These are phyloP conservation scores for Nevesoporus exiguus DNA, from an alignment of 768 basidiomycete species.

Conservation along the genomic window DNA sequence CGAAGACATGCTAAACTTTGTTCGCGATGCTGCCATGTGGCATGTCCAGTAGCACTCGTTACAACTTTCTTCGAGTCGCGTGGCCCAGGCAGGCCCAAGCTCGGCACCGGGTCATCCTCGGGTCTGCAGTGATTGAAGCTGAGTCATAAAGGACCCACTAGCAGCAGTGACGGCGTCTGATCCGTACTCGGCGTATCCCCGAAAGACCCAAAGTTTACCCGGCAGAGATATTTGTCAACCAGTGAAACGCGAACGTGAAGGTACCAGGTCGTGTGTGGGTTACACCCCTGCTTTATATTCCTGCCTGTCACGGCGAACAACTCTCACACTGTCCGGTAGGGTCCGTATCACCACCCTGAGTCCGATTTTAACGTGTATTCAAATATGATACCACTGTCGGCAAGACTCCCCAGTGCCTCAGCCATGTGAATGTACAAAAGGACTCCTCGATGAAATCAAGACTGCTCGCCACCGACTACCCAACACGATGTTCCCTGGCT, in stretches of 20 bases:
- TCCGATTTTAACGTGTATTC: not conserved
- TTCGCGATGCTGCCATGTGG: too few species aligned
- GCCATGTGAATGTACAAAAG: not conserved
- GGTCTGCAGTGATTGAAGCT: too few species aligned
- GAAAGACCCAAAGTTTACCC: too few species aligned
- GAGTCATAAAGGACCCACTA: too few species aligned
- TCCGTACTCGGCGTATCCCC: too few species aligned
- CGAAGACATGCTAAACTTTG: too few species aligned
- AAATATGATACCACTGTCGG: not conserved
- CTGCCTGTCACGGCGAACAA: not conserved
- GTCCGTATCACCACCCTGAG: not conserved
- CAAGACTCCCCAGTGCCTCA: not conserved
- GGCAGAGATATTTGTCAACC: not conserved
- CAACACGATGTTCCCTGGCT: slow-evolving; percentile 15
- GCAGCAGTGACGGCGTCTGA: too few species aligned
- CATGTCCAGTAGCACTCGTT: too few species aligned
- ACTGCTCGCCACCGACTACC: not conserved
- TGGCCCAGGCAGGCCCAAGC: too few species aligned
- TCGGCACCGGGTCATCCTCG: too few species aligned
- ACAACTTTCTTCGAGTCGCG: too few species aligned
- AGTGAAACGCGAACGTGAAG: not conserved
- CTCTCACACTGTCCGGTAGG: not conserved
- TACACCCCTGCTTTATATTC: not conserved
- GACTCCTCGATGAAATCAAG: not conserved
- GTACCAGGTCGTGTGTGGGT: not conserved